These are phyloP conservation scores for Chrysoporthe puriensis DNA, from an alignment of 2,329 filamentous ascomycete genomes.

Conservation along the genomic window DNA sequence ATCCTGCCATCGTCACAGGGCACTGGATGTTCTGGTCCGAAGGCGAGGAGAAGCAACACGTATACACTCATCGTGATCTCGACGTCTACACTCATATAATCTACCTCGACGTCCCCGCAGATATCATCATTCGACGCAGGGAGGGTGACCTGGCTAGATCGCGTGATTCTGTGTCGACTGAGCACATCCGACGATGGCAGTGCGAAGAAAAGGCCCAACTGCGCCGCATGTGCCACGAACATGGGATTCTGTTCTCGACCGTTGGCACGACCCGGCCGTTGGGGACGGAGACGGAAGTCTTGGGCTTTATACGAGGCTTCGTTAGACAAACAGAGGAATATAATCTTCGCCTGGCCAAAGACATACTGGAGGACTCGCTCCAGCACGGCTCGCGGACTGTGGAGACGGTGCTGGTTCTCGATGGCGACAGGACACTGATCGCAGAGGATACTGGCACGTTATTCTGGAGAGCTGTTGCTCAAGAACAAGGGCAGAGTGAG, in stretches of 20 bases:
- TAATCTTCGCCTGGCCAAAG: not conserved
- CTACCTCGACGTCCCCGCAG: not conserved
- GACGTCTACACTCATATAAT: not conserved
- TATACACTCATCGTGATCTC: not conserved
- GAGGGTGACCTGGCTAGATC: not conserved
- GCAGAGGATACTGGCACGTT: not conserved
- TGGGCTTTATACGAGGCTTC: not conserved
- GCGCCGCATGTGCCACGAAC: not conserved
- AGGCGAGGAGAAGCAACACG: not conserved
- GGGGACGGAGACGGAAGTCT: not conserved
- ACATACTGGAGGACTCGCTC: not conserved
- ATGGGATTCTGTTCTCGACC: not conserved
- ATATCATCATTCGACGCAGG: not conserved
- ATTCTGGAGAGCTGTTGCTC: not conserved
- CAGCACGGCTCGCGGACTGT: not conserved
- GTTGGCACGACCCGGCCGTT: not conserved
- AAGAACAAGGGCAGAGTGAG: not conserved
- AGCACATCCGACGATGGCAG: not conserved
- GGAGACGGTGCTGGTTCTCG: not conserved
- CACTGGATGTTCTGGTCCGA: not conserved
- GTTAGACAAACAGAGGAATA: not conserved
- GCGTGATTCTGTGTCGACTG: not conserved
- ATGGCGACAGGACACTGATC: conserved; percentile 4
- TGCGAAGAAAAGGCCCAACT: not conserved
- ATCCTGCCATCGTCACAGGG: not conserved